Evolutionary conservation across 768 basidiomycete species (phyloP), one percentile per base, ranked within the genome.

Genomic region (Suillus spraguei): DNA sequence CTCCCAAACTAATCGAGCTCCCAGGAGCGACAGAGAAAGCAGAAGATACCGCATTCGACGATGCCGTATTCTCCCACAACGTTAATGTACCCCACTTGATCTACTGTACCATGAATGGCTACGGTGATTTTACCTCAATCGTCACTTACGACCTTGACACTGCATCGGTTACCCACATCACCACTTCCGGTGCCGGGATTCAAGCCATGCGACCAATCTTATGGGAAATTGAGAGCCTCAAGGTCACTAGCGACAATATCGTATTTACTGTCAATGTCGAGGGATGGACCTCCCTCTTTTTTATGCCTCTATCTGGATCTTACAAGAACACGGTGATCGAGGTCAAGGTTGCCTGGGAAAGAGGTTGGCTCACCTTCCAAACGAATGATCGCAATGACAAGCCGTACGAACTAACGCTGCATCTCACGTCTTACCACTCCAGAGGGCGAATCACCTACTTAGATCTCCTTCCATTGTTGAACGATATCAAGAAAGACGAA

Each of bases 231-330:
- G 33, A 20, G 4, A 38, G 61, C 24, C 72, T 79, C 22, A 49
- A 62, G 4, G 71, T 76, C 62, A 72, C 75, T 0, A 54, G 70
- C 1, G 64, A 68, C 13, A 73, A 67, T 55, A 64, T 78, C 9
- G 69, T 77, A 64, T 78, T 81, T 41, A 64, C 59, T 0, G 78
- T 77, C 9, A 81, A 81, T 56, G 73, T 77, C 38, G 79, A 80
- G 24, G 80, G 80, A 4, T 81, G 76, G 72, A 69, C 61, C 53
- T 68, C 64, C 35, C 56, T 76, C 49, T 72, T 73, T 66, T 65
- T 70, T 6, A 68, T 71, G 71, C 76, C 74, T 9, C 67, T 79
- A 49, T 68, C 35, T 5, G 79, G 76, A 39, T 63, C 66, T 6
- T 64, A 72, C 35, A 70, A 68, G 59, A 67, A 73, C 35, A 65